A percentile compares a stretch with the other conserved stretches of the same genome.
Evolutionary conservation across 306 rosid genomes (phyloP).

Genomic region (Trifolium repens): DNA sequence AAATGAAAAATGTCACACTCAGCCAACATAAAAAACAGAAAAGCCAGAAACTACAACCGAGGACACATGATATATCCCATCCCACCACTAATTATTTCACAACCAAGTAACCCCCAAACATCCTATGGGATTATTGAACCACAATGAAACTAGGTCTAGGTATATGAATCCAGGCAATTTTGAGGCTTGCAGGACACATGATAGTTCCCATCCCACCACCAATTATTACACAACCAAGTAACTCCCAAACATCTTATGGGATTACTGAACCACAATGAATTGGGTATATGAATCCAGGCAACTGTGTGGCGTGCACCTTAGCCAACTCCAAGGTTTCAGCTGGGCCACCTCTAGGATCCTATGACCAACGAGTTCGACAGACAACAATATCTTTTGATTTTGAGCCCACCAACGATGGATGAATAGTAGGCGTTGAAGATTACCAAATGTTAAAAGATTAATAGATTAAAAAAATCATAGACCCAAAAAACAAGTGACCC

Average conservation of each 20-base stretch:
- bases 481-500: neutral
- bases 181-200: neutral
- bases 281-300: neutral
- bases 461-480: neutral
- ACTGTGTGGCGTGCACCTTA: neutral
- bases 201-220: neutral
- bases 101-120: neutral
- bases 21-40: neutral
- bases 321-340: neutral
- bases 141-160: neutral
- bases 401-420: neutral
- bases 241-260: neutral
- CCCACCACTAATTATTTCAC: neutral
- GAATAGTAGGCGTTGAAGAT: conserved; percentile 21
- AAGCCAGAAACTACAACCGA: neutral
- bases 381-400: neutral
- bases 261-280: neutral
- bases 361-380: neutral
- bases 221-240: neutral
- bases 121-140: neutral
- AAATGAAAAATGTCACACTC: neutral
- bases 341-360: neutral
- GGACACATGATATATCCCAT: neutral
- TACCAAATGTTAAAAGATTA: conserved; percentile 18
- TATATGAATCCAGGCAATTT: neutral